Percentiles rank a stretch among this genome's conserved stretches.
Evolutionary conservation across 306 rosid species (phyloP).

Genomic region (Carpinus fangiana): DNA sequence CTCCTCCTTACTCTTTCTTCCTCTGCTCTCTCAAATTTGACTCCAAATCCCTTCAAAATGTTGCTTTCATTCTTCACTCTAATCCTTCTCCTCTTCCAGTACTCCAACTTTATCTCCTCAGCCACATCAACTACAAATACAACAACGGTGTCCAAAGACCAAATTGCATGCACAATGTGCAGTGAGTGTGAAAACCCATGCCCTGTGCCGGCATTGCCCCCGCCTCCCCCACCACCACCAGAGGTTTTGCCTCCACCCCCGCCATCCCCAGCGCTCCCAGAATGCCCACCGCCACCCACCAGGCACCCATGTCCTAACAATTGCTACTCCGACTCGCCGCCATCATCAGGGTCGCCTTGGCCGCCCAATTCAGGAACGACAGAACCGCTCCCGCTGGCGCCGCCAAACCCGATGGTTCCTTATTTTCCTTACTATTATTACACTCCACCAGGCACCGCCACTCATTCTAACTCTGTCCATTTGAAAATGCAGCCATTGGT

Average conservation of each 20-base stretch:
- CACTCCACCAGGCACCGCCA: neutral
- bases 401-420: conserved; percentile 14
- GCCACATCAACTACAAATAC: neutral
- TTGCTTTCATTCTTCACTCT: conserved; percentile 15
- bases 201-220: conserved; percentile 26
- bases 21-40: neutral
- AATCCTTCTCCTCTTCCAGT: neutral
- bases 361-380: too few relatives aligned
- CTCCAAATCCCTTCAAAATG: conserved; percentile 6
- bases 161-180: conserved; percentile 55
- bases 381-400: conserved; percentile 6
- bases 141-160: conserved; percentile 39
- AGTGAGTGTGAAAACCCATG: conserved; percentile 58
- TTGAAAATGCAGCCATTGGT: conserved; percentile 8
- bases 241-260: conserved; percentile 51
- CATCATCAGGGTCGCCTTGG: neutral
- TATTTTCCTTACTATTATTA: conserved; percentile 17
- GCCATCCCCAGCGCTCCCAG: conserved; percentile 32
- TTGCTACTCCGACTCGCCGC: conserved; percentile 6
- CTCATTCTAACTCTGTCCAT: conserved; percentile 8
- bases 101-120: neutral
- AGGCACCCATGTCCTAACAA: conserved; percentile 20
- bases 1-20: neutral
- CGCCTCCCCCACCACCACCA: conserved; percentile 42
- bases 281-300: conserved; percentile 54